Percentiles rank a stretch among this genome's conserved stretches.
Evolutionary conservation across 805 yeast species (phyloP).

Genomic region (Wickerhamomyces rabaulensis): DNA sequence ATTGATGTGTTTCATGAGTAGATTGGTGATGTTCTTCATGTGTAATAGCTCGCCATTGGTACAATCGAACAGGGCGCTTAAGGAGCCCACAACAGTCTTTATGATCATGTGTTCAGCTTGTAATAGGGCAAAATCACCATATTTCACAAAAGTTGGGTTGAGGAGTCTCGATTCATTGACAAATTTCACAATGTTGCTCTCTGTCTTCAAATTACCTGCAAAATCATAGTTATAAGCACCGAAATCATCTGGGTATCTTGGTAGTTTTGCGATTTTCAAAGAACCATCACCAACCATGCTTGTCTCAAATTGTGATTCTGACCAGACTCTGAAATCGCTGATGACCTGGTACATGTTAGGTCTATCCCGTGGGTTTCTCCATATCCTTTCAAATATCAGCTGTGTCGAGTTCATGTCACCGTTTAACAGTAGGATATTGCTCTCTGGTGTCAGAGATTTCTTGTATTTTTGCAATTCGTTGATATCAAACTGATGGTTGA

Average conservation of each 20-base stretch:
- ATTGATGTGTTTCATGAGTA: constrained; percentile 37
- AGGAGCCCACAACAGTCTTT: constrained; percentile 66
- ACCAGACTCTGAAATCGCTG: constrained; percentile 65
- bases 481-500: constrained; percentile 11
- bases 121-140: constrained; percentile 36
- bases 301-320: constrained; percentile 29
- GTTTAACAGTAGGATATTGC: constrained; percentile 57
- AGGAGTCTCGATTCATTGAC: constrained; percentile 24
- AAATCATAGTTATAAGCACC: constrained; percentile 19
- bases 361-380: constrained; percentile 40
- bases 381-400: constrained; percentile 37
- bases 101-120: constrained; percentile 64
- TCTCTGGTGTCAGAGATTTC: constrained; percentile 26
- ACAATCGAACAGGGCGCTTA: constrained; percentile 61
- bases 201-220: constrained; percentile 20
- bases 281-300: constrained; percentile 56
- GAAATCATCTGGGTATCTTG: constrained; percentile 23
- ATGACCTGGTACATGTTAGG: constrained; percentile 49
- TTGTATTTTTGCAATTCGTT: constrained; percentile 14
- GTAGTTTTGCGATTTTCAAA: constrained; percentile 44
- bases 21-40: constrained; percentile 27
- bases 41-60: constrained; percentile 56
- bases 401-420: constrained; percentile 63
- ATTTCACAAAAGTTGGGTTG: constrained; percentile 24
- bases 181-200: constrained; percentile 18